Evolutionary conservation across 2,329 filamentous ascomycete species (phyloP), one percentile per base, ranked within the genome.

Genomic region (Fusarium xyrophilum): DNA sequence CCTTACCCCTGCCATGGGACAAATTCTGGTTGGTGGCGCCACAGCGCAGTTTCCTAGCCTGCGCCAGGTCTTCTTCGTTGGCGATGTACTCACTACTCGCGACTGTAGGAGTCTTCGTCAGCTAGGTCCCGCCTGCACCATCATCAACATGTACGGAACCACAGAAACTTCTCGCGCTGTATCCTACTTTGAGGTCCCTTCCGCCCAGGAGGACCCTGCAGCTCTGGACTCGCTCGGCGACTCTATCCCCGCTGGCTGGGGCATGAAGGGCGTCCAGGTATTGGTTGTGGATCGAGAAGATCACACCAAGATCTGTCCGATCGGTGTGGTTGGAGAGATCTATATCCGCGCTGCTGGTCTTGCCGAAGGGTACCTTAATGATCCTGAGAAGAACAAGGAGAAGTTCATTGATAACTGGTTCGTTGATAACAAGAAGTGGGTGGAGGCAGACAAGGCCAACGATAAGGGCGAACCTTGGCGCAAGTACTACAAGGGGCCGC

Each of bases 1-100:
- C 79, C 81, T 98, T 39, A 99, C 96, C 2, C 96, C 96, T 13
- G 96, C 96, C 60, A 97, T 98, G 94, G 94, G 94, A 57, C 93
- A 97, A 73, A 96, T 98, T 65, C 82, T 98, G 4, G 90, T 95
- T n/a, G 94, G 93, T 43, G 93, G 92, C 70, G 91, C 93, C 27
- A 89, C 82, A 6, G 89, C 92, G 0, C 79, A 91, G 69, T 96
- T 97, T 74, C 63, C 63, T 66, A 25, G 91, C 90, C 60, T 84
- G 88, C 36, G 35, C n/a, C 35, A 43, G 60, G 93, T 90, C 21
- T 95, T 98, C 83, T 98, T 95, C 67, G 95, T 98, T 2, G 96
- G 96, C 33, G 95, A 98, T 75, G 84, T 97, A 35, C 79, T 98
- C 48, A 96, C 93, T 67, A 97, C 89, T 76, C 86, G 89, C 75